phyloP scores from a whole-genome alignment of 202 grass and related monocot genomes.

The Carex arenaria region DNA sequence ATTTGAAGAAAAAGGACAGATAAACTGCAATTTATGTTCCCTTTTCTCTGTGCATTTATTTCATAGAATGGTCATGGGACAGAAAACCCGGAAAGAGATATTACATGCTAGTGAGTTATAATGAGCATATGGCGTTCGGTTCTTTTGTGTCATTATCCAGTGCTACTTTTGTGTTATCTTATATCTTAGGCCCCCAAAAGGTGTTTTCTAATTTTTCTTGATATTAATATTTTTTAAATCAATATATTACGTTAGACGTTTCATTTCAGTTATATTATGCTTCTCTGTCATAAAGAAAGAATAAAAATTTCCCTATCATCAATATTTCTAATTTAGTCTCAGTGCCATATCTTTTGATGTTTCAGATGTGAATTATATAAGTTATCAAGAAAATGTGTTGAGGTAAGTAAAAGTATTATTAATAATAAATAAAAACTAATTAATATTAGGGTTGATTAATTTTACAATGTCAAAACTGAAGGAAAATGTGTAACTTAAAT shows the following conservation, averaged over 20 bases:
- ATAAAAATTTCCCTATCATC: not conserved
- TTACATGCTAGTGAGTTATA: not conserved
- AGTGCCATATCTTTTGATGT: not conserved
- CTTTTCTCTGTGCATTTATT: conserved; percentile 10
- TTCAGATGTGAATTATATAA: not conserved
- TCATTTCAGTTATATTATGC: not conserved
- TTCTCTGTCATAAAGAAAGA: not conserved
- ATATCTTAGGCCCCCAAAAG: not conserved
- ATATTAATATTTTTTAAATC: not conserved
- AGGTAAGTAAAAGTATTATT: not conserved
- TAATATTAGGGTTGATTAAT: not conserved
- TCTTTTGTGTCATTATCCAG: not conserved
- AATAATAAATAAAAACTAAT: not conserved
- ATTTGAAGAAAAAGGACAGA: no score
- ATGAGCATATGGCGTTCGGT: not conserved
- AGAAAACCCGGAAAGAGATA: not conserved
- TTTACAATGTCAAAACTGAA: not conserved
- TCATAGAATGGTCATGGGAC: not conserved
- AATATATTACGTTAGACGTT: not conserved
- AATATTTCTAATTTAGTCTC: not conserved
- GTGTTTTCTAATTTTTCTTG: not conserved
- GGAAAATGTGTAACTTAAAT: not conserved
- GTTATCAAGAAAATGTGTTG: not conserved
- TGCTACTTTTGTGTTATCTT: not conserved
- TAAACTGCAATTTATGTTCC: not conserved